These are phyloP conservation scores for Ampelocalamus luodianensis DNA, from an alignment of 176 grass and related monocot genomes.

Conservation along the genomic window DNA sequence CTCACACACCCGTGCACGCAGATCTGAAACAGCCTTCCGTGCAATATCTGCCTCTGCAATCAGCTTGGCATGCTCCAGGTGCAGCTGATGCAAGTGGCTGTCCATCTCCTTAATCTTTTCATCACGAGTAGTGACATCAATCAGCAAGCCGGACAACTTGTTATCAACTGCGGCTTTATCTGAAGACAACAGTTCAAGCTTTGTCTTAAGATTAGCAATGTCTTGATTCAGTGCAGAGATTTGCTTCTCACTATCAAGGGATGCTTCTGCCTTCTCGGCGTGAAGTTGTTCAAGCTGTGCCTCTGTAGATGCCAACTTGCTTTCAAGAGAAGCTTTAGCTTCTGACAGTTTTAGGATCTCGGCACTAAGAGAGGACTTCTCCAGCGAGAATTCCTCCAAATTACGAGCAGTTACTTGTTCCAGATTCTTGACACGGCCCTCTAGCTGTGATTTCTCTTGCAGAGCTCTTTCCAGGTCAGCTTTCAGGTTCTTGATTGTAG, in stretches of 20 bases:
- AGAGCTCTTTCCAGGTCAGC: conserved; percentile 46
- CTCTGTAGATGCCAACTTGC: conserved; percentile 47
- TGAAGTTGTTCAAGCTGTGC: conserved; percentile 49
- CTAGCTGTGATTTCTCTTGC: conserved; percentile 59
- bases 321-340: conserved; percentile 51
- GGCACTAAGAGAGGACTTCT: conserved; percentile 50
- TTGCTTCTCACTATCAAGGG: conserved; percentile 48
- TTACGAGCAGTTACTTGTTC: conserved; percentile 44
- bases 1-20: conserved; percentile 51
- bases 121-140: conserved; percentile 51
- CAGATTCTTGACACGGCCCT: conserved; percentile 50
- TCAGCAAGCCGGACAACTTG: conserved; percentile 38
- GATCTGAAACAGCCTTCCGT: neutral
- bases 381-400: conserved; percentile 49
- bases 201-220: conserved; percentile 37
- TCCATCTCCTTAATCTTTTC: conserved; percentile 56
- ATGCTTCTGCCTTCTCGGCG: conserved; percentile 41
- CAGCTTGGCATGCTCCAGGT: conserved; percentile 76
- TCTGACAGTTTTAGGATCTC: conserved; percentile 49
- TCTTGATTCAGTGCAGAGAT: conserved; percentile 55
- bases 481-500: conserved; percentile 55
- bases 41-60: conserved; percentile 52
- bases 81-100: conserved; percentile 61
- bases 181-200: conserved; percentile 48
- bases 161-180: conserved; percentile 56